Percentiles rank a stretch among this genome's conserved stretches.
These are phyloP conservation scores for Tephrocybe sp. DNA, from an alignment of 768 basidiomycete genomes.

Conservation along the genomic window DNA sequence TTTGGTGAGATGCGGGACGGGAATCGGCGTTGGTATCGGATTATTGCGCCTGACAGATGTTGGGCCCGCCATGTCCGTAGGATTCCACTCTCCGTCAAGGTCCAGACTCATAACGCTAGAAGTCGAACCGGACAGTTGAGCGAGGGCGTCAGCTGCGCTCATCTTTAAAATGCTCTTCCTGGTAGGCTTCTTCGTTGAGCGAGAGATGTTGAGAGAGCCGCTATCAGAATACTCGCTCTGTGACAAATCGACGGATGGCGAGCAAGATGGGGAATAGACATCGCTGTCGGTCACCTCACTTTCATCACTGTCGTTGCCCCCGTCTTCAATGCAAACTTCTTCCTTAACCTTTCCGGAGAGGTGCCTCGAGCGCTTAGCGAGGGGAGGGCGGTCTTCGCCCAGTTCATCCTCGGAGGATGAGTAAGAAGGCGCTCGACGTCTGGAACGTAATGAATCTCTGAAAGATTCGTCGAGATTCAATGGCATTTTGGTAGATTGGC, in stretches of 20 bases:
- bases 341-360: neutral
- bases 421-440: slow-evolving; percentile 14
- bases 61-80: neutral
- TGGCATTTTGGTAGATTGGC: neutral
- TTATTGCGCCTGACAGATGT: slow-evolving; percentile 13
- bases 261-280: slow-evolving; percentile 20
- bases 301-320: slow-evolving; percentile 9
- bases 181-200: slow-evolving; percentile 8
- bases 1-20: slow-evolving; percentile 68
- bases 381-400: neutral
- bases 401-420: slow-evolving; percentile 13
- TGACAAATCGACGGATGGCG: slow-evolving; percentile 16
- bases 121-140: slow-evolving; percentile 14
- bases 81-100: slow-evolving; percentile 5
- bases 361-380: slow-evolving; percentile 11
- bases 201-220: neutral
- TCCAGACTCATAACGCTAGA: slow-evolving; percentile 5
- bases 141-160: slow-evolving; percentile 22
- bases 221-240: slow-evolving; percentile 18
- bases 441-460: neutral
- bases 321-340: neutral
- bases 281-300: slow-evolving; percentile 17
- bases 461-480: neutral
- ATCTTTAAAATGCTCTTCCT: slow-evolving; percentile 9
- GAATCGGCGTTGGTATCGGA: slow-evolving; percentile 42